phyloP scores from a whole-genome alignment of 1,284 basidiomycete genomes.

The Gomphus bonarii region DNA sequence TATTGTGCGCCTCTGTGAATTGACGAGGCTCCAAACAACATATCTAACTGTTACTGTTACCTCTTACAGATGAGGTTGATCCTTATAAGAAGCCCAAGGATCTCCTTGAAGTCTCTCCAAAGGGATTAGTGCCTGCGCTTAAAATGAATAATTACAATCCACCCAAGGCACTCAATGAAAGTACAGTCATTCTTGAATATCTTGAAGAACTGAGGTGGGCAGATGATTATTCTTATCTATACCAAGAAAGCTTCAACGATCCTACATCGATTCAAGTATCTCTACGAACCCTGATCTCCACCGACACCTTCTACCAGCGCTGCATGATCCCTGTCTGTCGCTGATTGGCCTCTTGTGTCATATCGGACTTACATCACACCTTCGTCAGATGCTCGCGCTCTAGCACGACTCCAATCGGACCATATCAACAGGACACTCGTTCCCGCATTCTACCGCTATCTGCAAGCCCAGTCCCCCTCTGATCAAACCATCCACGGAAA shows the following conservation, averaged over 20 bases:
- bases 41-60: constrained; percentile 3
- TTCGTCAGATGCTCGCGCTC: constrained; percentile 47
- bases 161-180: constrained; percentile 54
- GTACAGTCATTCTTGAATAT: constrained; percentile 64
- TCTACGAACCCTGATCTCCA: constrained; percentile 7
- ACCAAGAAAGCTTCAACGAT: neutral
- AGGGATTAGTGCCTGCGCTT: constrained; percentile 68
- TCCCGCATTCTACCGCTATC: constrained; percentile 69
- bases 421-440: constrained; percentile 55
- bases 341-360: neutral
- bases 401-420: constrained; percentile 60
- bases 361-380: neutral
- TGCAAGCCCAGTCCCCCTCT: constrained; percentile 59
- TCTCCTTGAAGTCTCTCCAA: constrained; percentile 69
- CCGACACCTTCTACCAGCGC: constrained; percentile 43
- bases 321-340: constrained; percentile 49
- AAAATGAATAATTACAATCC: constrained; percentile 42
- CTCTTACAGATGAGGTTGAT: constrained; percentile 53
- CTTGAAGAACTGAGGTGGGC: constrained; percentile 50
- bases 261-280: neutral
- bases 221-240: neutral
- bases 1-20: neutral
- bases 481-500: constrained; percentile 46
- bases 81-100: constrained; percentile 74
- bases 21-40: neutral